Evolutionary conservation across 2,329 filamentous ascomycete genomes (phyloP).

Genomic region (Zasmidium cellare): DNA sequence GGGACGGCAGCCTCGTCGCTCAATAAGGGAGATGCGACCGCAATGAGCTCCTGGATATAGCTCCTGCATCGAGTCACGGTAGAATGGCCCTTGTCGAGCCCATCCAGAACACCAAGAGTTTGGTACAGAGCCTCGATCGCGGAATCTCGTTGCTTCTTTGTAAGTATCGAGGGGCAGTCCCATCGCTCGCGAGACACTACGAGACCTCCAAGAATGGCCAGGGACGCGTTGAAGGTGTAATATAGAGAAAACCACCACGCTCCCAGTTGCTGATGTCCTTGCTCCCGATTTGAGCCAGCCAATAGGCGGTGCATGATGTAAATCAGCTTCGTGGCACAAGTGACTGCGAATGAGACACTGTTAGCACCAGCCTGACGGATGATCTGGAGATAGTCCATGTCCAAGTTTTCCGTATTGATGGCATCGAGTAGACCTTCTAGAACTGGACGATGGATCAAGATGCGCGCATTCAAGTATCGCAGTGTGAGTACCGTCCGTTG

Average conservation of each 20-base stretch:
- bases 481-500: slow-evolving; percentile 9
- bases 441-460: slow-evolving; percentile 12
- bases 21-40: slow-evolving; percentile 1
- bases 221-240: slow-evolving; percentile 10
- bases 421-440: slow-evolving; percentile 10
- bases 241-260: slow-evolving; percentile 14
- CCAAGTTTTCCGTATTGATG: neutral
- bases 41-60: slow-evolving; percentile 9
- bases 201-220: slow-evolving; percentile 7
- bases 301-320: slow-evolving; percentile 5
- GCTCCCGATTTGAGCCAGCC: neutral
- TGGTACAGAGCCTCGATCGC: slow-evolving; percentile 6
- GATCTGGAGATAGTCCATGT: neutral
- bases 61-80: slow-evolving; percentile 7
- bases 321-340: slow-evolving; percentile 2
- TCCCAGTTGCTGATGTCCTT: slow-evolving; percentile 6
- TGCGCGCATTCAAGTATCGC: slow-evolving; percentile 9
- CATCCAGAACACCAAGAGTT: slow-evolving; percentile 10
- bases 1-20: neutral
- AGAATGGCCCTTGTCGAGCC: slow-evolving; percentile 7
- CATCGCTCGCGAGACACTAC: slow-evolving; percentile 1
- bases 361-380: slow-evolving; percentile 9
- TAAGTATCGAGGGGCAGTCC: slow-evolving; percentile 3
- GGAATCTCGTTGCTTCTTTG: slow-evolving; percentile 1
- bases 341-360: neutral